These are phyloP conservation scores for Ilyonectria robusta DNA, from an alignment of 2,329 filamentous ascomycete genomes.

Conservation along the genomic window DNA sequence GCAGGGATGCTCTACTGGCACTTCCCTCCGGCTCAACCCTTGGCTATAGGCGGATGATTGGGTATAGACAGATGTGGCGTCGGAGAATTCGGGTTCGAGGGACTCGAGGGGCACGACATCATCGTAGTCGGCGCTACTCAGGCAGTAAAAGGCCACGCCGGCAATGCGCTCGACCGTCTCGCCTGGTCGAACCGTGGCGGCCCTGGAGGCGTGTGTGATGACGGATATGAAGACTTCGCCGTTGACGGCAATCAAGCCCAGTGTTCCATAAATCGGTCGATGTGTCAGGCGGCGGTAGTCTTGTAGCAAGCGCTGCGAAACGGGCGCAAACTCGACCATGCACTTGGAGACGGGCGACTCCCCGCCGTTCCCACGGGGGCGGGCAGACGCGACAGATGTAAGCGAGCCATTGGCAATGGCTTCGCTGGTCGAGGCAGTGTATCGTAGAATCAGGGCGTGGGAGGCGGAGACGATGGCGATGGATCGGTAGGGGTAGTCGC, in stretches of 20 bases:
- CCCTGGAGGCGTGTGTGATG: conserved; percentile 83
- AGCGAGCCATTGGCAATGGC: conserved; percentile 71
- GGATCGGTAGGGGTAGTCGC: conserved; percentile 88
- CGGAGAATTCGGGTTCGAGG: conserved; percentile 64
- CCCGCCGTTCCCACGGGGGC: conserved; percentile 58
- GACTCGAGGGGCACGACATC: conserved; percentile 74
- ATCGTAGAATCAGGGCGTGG: conserved; percentile 87
- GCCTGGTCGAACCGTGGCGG: conserved; percentile 86
- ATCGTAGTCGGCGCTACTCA: conserved; percentile 90
- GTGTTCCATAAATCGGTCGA: conserved; percentile 84
- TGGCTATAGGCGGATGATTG: conserved; percentile 57
- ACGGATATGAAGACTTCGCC: conserved; percentile 93
- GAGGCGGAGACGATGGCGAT: conserved; percentile 87
- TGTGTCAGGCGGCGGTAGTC: conserved; percentile 84
- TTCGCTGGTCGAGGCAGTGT: conserved; percentile 77
- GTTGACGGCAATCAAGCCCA: conserved; percentile 88
- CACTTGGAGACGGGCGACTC: conserved; percentile 72
- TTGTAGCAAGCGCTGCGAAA: conserved; percentile 75
- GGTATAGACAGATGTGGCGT: conserved; percentile 63
- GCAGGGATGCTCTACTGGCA: conserved; percentile 87
- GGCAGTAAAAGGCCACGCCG: conserved; percentile 91
- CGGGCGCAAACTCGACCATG: conserved; percentile 87
- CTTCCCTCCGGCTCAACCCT: conserved; percentile 75
- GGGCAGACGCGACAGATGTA: conserved; percentile 64
- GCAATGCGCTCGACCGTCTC: conserved; percentile 92